These are phyloP conservation scores for Cardiospermum halicacabum DNA, from an alignment of 345 rosid genomes.

Conservation along the genomic window DNA sequence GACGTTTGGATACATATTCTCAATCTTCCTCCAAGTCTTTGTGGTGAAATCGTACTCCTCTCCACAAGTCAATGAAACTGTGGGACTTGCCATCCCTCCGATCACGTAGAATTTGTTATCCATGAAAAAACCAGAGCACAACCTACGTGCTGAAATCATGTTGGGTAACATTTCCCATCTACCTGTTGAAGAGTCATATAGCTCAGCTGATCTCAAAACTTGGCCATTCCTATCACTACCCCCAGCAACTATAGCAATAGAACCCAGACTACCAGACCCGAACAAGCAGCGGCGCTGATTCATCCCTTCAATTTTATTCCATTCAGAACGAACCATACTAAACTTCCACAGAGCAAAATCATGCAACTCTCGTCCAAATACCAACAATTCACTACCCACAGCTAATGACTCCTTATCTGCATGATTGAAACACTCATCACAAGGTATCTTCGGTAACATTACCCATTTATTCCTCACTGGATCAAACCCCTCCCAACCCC, in stretches of 20 bases:
- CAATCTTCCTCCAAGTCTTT: slow-evolving; percentile 56
- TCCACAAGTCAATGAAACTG: slow-evolving; percentile 54
- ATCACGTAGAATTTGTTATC: slow-evolving; percentile 73
- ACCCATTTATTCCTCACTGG: slow-evolving; percentile 59
- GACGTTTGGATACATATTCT: slow-evolving; percentile 77
- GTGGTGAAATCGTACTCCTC: slow-evolving; percentile 67
- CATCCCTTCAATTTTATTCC: slow-evolving; percentile 75
- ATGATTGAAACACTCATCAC: slow-evolving; percentile 75
- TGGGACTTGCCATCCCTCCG: slow-evolving; percentile 72
- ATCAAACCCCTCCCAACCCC: slow-evolving; percentile 78
- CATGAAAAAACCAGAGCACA: slow-evolving; percentile 84
- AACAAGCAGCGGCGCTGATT: slow-evolving; percentile 71
- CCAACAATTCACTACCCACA: slow-evolving; percentile 65
- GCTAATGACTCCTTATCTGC: slow-evolving; percentile 85
- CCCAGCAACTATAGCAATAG: slow-evolving; percentile 67
- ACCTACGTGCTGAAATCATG: slow-evolving; percentile 64
- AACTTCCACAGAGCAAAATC: slow-evolving; percentile 80
- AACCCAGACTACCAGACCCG: slow-evolving; percentile 65
- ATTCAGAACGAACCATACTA: slow-evolving; percentile 41
- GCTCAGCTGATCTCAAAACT: slow-evolving; percentile 57
- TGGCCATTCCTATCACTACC: slow-evolving; percentile 63
- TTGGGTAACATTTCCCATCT: slow-evolving; percentile 65
- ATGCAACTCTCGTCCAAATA: slow-evolving; percentile 64
- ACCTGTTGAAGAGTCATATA: slow-evolving; percentile 59
- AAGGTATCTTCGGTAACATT: slow-evolving; percentile 72